Evolutionary conservation across 345 rosid genomes (phyloP).

Genomic region (Eucalyptus lansdowneana): DNA sequence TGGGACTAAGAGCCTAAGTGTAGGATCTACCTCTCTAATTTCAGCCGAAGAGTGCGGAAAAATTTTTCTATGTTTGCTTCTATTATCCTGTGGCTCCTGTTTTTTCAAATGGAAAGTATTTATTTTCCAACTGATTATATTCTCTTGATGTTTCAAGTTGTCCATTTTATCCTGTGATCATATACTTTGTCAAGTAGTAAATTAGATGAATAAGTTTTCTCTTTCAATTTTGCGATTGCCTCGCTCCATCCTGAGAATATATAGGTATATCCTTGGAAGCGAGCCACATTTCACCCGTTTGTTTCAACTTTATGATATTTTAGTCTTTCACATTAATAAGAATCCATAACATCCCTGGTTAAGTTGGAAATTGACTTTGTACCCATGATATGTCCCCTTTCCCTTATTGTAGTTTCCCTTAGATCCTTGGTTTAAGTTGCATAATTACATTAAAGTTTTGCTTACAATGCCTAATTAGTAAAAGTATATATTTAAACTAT

Average conservation of each 20-base stretch:
- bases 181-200: background rate
- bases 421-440: background rate
- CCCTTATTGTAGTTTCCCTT: background rate
- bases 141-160: background rate
- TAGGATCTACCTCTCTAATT: background rate
- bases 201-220: background rate
- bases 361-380: background rate
- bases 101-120: background rate
- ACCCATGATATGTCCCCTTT: background rate
- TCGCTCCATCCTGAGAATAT: background rate
- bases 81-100: background rate
- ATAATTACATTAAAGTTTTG: background rate
- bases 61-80: background rate
- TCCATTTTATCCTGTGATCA: background rate
- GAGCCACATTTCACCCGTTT: background rate
- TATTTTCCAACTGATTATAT: background rate
- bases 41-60: background rate
- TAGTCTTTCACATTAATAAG: background rate
- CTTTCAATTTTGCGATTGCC: background rate
- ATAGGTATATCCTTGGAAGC: background rate
- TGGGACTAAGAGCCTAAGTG: background rate
- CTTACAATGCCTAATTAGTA: background rate
- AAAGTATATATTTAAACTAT: background rate
- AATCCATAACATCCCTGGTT: background rate
- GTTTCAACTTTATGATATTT: background rate